Percentiles rank a stretch among this genome's conserved stretches.
Evolutionary conservation across 371 early-diverging fungal species (phyloP).

Genomic region (Sanchytrium tribonematis): DNA sequence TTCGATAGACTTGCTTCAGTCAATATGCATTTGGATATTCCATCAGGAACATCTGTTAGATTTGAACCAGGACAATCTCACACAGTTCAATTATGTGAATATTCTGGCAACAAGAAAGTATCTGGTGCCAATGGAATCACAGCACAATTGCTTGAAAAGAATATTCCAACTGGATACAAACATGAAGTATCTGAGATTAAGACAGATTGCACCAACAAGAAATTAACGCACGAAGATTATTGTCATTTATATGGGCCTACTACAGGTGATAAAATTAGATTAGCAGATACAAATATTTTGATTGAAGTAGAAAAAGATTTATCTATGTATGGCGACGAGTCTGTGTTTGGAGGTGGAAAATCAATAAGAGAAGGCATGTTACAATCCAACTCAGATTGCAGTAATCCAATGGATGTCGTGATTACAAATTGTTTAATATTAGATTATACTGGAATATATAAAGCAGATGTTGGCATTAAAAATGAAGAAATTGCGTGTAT

Average conservation of each 20-base stretch:
- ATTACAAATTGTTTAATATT: conserved; percentile 70
- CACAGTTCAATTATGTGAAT: conserved; percentile 41
- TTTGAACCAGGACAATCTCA: conserved; percentile 59
- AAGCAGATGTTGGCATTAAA: conserved; percentile 78
- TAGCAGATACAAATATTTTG: conserved; percentile 54
- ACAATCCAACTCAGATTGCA: conserved; percentile 39
- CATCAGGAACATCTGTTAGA: conserved; percentile 26
- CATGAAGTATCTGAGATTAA: conserved; percentile 12
- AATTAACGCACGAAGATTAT: conserved; percentile 43
- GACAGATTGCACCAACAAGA: conserved; percentile 11
- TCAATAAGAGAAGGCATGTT: conserved; percentile 1
- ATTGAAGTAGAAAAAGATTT: conserved; percentile 60
- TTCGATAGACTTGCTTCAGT: conserved; percentile 57
- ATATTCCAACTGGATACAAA: conserved; percentile 20
- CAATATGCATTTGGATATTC: conserved; percentile 59
- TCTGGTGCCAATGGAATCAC: conserved; percentile 56
- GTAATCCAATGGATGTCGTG: conserved; percentile 50
- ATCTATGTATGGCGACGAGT: conserved; percentile 68
- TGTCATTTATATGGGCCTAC: conserved; percentile 73
- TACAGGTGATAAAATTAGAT: conserved; percentile 48
- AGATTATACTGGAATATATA: conserved; percentile 76
- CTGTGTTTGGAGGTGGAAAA: conserved; percentile 25
- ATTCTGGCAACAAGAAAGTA: conserved; percentile 47
- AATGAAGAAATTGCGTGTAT: conserved; percentile 50
- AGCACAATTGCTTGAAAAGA: conserved; percentile 29